Conservation (phyloP, 176 grass and related monocot genomes). For the Metroxylon sagu region DNA sequence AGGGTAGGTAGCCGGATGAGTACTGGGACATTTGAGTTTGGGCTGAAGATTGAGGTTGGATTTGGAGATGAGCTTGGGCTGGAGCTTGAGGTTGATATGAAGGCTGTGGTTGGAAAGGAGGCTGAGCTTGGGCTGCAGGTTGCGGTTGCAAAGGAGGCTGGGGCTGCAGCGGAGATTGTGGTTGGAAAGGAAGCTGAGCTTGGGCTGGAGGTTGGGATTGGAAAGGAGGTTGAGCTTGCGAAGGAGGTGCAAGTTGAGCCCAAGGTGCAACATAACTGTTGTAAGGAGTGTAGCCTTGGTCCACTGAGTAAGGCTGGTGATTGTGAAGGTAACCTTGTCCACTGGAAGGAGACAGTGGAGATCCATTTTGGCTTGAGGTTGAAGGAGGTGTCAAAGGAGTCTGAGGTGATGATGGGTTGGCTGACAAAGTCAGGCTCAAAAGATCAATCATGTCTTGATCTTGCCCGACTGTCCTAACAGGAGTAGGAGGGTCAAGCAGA, state of each 20-base stretch:
- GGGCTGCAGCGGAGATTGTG: no score
- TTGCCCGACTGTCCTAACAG: slow-evolving; percentile 29
- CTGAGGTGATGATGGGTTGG: slow-evolving; percentile 13
- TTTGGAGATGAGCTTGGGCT: slow-evolving; percentile 15
- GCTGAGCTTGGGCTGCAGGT: slow-evolving; percentile 12
- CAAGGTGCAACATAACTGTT: slow-evolving; percentile 61
- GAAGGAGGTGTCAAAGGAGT: slow-evolving; percentile 26
- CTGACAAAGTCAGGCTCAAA: slow-evolving; percentile 62
- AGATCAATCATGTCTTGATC: slow-evolving; percentile 76
- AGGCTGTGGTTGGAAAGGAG: slow-evolving; percentile 4
- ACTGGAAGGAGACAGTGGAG: slow-evolving; percentile 19
- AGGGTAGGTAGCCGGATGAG: slow-evolving; percentile 27
- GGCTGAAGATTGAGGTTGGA: slow-evolving; percentile 2
- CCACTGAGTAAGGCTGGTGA: slow-evolving; percentile 29
- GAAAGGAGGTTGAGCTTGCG: background rate
- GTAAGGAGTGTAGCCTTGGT: slow-evolving; percentile 42
- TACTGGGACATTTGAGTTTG: slow-evolving; percentile 18
- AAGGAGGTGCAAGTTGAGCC: slow-evolving; percentile 45
- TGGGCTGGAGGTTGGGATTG: slow-evolving; percentile 1
- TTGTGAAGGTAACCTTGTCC: slow-evolving; percentile 22
- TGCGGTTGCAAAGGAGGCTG: no score
- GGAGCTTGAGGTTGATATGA: no score
- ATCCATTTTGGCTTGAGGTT: slow-evolving; percentile 17
- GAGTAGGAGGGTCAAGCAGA: slow-evolving; percentile 37
- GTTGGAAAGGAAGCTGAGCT: slow-evolving; percentile 1